Percentiles rank a stretch among this genome's conserved stretches.
Evolutionary conservation across 2,329 filamentous ascomycete genomes (phyloP).

Genomic region (Claviceps cyperi): DNA sequence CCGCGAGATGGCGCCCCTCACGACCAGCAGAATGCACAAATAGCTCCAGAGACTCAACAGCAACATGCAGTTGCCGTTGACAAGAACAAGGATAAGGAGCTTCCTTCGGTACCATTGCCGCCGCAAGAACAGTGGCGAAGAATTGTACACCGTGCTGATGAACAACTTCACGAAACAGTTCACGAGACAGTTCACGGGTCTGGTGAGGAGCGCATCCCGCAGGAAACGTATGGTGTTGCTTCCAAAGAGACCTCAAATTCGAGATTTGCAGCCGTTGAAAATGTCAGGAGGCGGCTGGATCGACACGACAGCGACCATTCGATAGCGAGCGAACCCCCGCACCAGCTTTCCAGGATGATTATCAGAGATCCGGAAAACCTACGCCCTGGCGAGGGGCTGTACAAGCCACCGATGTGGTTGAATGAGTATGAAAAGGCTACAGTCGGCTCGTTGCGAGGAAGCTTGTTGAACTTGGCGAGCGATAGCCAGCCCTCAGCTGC

Average conservation of each 20-base stretch:
- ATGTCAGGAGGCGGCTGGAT: slow-evolving; percentile 12
- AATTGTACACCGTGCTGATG: slow-evolving; percentile 17
- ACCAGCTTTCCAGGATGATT: slow-evolving; percentile 26
- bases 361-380: slow-evolving; percentile 28
- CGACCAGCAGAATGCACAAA: slow-evolving; percentile 32
- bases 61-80: slow-evolving; percentile 5
- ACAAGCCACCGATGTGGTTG: slow-evolving; percentile 44
- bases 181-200: slow-evolving; percentile 14
- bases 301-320: slow-evolving; percentile 18
- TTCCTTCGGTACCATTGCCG: slow-evolving; percentile 15
- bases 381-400: slow-evolving; percentile 38
- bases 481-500: slow-evolving; percentile 19
- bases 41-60: background rate
- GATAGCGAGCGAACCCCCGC: slow-evolving; percentile 17
- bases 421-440: slow-evolving; percentile 61
- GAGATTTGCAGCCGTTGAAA: slow-evolving; percentile 8
- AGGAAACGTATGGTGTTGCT: slow-evolving; percentile 10
- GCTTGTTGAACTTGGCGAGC: slow-evolving; percentile 43
- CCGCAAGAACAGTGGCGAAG: slow-evolving; percentile 4
- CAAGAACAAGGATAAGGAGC: slow-evolving; percentile 21
- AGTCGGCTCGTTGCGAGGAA: slow-evolving; percentile 43
- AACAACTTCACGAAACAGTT: slow-evolving; percentile 15
- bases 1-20: slow-evolving; percentile 41
- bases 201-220: slow-evolving; percentile 15
- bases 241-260: background rate